Percentiles rank a stretch among this genome's conserved stretches.
Evolutionary conservation across 129 eudicot species (phyloP).

Genomic region (Pulicaria dysenterica): DNA sequence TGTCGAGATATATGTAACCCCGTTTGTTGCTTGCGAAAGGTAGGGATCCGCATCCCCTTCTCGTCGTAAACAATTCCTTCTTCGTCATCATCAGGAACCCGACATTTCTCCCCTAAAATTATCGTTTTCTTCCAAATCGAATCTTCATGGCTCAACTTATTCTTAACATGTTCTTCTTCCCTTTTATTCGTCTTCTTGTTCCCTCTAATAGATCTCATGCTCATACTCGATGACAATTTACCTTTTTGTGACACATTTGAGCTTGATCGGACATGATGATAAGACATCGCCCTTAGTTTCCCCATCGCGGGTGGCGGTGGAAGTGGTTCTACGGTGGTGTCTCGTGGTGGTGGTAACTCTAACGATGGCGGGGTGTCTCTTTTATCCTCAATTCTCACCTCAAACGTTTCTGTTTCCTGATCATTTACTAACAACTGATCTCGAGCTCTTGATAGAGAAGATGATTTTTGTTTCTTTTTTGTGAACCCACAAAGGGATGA

Average conservation of each 20-base stretch:
- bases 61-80: conserved; percentile 38
- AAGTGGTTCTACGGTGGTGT: background rate
- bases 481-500: conserved; percentile 51
- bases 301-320: conserved; percentile 33
- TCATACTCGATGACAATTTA: conserved; percentile 48
- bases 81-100: conserved; percentile 49
- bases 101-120: conserved; percentile 60
- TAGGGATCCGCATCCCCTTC: conserved; percentile 31
- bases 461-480: conserved; percentile 25
- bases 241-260: conserved; percentile 32
- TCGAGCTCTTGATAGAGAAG: conserved; percentile 9
- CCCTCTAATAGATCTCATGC: conserved; percentile 41
- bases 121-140: conserved; percentile 67
- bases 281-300: conserved; percentile 36
- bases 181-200: conserved; percentile 25
- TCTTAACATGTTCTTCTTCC: conserved; percentile 19
- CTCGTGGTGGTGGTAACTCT: background rate
- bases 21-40: conserved; percentile 27
- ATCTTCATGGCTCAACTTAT: conserved; percentile 42
- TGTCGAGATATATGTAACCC: conserved; percentile 32
- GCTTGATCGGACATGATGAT: conserved; percentile 40
- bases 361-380: background rate
- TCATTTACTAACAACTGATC: background rate
- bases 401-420: conserved; percentile 6
- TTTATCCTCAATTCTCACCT: conserved; percentile 2